Conservation (phyloP, 371 early-diverging fungal genomes). For the Funneliformis caledonium region DNA sequence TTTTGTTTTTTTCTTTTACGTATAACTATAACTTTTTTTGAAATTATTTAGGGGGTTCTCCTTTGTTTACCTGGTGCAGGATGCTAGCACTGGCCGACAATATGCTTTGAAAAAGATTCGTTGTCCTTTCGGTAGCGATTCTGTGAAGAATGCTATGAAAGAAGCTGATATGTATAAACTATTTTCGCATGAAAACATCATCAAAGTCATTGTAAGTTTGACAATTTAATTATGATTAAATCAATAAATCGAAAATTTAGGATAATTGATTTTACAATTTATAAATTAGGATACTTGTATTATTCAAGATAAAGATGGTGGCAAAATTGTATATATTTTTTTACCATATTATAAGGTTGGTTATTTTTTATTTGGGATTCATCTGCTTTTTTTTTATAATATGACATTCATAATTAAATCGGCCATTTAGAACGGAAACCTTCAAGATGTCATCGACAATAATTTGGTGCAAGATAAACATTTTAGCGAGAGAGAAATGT, state of each 20-base stretch:
- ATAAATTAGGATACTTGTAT: conserved; percentile 63
- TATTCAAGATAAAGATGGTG: conserved; percentile 61
- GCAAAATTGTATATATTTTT: conserved; percentile 69
- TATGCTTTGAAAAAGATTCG: conserved; percentile 75
- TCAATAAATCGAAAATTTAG: not conserved
- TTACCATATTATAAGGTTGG: conserved; percentile 67
- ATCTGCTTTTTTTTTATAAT: too few species aligned
- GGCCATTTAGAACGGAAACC: conserved; percentile 56
- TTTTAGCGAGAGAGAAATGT: conserved; percentile 63
- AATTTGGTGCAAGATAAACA: conserved; percentile 57
- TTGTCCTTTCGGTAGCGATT: conserved; percentile 64
- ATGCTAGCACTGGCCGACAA: conserved; percentile 55
- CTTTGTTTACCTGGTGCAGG: conserved; percentile 73
- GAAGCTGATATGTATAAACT: conserved; percentile 69
- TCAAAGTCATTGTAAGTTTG: conserved; percentile 64
- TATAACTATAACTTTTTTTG: not conserved
- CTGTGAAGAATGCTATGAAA: conserved; percentile 62
- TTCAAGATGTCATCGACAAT: conserved; percentile 64
- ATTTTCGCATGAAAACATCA: conserved; percentile 72
- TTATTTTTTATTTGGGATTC: not conserved
- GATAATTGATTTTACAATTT: not conserved
- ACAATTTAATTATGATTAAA: not conserved
- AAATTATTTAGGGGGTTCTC: conserved; percentile 69
- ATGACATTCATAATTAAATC: not conserved
- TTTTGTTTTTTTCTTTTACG: not conserved